A percentile compares a stretch with the other conserved stretches of the same genome.
phyloP scores from a whole-genome alignment of 345 rosid species.

The Euphorbia pulcherrima region DNA sequence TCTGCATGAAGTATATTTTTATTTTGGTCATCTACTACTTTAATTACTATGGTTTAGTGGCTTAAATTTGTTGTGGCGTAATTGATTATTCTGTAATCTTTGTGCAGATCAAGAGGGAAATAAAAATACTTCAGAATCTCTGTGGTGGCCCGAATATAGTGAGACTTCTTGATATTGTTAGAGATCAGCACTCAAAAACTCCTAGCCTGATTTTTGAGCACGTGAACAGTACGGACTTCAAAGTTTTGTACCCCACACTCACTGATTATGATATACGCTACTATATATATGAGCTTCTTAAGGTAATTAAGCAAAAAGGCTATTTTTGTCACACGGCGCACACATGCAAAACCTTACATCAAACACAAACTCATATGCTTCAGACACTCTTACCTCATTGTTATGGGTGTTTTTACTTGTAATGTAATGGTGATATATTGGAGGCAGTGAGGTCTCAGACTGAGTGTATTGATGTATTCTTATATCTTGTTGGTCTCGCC shows the following conservation, averaged over 20 bases:
- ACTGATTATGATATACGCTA: constrained; percentile 74
- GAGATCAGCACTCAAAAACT: constrained; percentile 82
- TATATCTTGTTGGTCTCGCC: not conserved
- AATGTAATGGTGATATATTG: not conserved
- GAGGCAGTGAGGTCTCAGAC: not conserved
- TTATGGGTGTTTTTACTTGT: not conserved
- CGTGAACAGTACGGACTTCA: constrained; percentile 77
- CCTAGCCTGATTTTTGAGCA: constrained; percentile 81
- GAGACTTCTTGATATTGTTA: constrained; percentile 76
- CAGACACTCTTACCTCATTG: not conserved
- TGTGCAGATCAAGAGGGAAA: constrained; percentile 78
- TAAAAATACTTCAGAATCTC: constrained; percentile 76
- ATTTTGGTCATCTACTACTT: not conserved
- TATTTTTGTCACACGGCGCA: not conserved
- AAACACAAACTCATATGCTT: not conserved
- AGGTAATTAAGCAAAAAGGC: constrained; percentile 37
- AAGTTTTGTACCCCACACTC: constrained; percentile 71
- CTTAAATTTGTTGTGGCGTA: not conserved
- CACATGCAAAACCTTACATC: not conserved
- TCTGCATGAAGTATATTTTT: not conserved
- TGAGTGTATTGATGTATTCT: not conserved
- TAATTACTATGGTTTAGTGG: not conserved
- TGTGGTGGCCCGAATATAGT: constrained; percentile 77
- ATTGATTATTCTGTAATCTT: constrained; percentile 3
- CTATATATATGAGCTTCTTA: constrained; percentile 75